Evolutionary conservation across 208 protist genomes (phyloP).

Genomic region (Naegleria lovaniensis): DNA sequence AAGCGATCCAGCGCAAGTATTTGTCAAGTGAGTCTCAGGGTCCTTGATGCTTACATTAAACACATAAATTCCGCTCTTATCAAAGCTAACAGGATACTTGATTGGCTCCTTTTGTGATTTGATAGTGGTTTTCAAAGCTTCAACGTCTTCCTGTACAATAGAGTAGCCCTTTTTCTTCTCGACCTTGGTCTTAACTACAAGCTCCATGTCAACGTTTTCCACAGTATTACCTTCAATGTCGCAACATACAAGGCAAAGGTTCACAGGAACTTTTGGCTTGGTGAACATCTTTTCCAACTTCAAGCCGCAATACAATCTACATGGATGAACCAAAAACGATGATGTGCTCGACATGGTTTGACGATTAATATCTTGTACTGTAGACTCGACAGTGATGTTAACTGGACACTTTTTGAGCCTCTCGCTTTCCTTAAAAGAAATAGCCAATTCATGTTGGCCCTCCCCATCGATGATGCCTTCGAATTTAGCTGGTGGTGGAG

Average conservation of each 20-base stretch:
- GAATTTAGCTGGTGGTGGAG: not conserved
- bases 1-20: not conserved
- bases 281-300: not conserved
- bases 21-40: not conserved
- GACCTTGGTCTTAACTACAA: not conserved
- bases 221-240: not conserved
- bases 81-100: not conserved
- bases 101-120: not conserved
- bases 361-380: constrained; percentile 11
- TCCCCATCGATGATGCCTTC: not conserved
- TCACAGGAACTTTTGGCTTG: not conserved
- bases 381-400: not conserved
- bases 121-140: not conserved
- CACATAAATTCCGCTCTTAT: not conserved
- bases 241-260: not conserved
- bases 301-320: not conserved
- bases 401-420: not conserved
- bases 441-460: not conserved
- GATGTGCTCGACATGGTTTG: constrained; percentile 3
- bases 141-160: not conserved
- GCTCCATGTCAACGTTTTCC: not conserved
- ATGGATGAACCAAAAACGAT: constrained; percentile 13
- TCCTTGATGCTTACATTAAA: not conserved
- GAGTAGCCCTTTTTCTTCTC: not conserved
- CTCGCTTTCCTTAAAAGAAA: not conserved